These are phyloP conservation scores for Suillus americanus DNA, from an alignment of 768 basidiomycete genomes.

Conservation along the genomic window DNA sequence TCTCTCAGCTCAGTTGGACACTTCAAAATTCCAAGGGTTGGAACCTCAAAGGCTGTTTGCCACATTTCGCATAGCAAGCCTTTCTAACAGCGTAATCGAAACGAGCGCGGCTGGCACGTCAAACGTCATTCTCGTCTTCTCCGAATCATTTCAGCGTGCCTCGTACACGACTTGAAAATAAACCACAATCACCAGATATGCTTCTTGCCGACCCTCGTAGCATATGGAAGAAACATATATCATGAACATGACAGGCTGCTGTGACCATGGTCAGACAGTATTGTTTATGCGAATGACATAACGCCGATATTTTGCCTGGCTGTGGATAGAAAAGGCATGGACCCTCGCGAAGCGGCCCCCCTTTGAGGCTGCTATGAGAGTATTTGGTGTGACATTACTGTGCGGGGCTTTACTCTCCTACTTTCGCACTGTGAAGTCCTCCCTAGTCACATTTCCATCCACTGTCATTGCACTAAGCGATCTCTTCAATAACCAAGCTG, in stretches of 20 bases:
- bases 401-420: constrained; percentile 22
- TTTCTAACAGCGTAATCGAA: not conserved
- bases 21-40: not conserved
- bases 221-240: not conserved
- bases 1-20: not conserved
- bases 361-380: constrained; percentile 11
- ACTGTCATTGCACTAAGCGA: constrained; percentile 26
- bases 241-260: not conserved
- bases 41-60: not conserved
- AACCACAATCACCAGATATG: not conserved
- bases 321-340: constrained; percentile 16
- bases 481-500: constrained; percentile 45
- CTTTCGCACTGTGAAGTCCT: constrained; percentile 12
- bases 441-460: constrained; percentile 33
- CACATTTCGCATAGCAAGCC: not conserved
- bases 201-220: not conserved
- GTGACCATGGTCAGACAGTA: constrained; percentile 18
- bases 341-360: constrained; percentile 1
- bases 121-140: not conserved
- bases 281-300: not conserved
- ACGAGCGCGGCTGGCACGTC: not conserved
- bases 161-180: not conserved
- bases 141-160: not conserved
- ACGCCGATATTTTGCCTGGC: constrained; percentile 6
- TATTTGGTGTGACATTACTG: constrained; percentile 21